Percentiles rank a stretch among this genome's conserved stretches.
phyloP scores from a whole-genome alignment of 768 basidiomycete genomes.

The Fistulinella prunicolor region DNA sequence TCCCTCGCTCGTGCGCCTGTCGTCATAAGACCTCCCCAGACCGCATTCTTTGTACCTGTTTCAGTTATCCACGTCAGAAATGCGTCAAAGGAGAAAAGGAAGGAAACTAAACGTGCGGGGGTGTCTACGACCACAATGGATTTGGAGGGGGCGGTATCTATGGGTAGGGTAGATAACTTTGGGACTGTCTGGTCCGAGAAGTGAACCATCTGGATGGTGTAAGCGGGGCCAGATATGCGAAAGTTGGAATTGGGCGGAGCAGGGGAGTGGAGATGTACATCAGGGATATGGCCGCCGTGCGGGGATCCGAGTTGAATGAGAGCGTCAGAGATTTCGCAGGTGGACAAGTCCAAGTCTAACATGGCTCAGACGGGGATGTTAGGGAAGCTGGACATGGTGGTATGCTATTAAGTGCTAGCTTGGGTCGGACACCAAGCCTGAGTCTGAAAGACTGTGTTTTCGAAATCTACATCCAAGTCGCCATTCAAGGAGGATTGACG shows the following conservation, averaged over 20 bases:
- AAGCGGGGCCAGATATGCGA: constrained; percentile 72
- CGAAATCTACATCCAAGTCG: too few species aligned
- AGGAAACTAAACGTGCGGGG: constrained; percentile 56
- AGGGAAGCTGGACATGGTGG: too few species aligned
- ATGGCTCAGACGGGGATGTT: constrained; percentile 32
- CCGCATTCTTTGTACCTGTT: constrained; percentile 71
- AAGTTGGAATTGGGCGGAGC: constrained; percentile 21
- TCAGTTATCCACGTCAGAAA: background rate
- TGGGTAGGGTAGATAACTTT: constrained; percentile 62
- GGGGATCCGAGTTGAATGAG: constrained; percentile 72
- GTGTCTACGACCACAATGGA: constrained; percentile 72
- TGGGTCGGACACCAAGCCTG: too few species aligned
- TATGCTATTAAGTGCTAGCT: too few species aligned
- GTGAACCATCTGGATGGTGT: constrained; percentile 82
- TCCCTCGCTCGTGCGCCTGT: constrained; percentile 74
- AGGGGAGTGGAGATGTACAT: constrained; percentile 54
- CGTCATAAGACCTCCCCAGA: constrained; percentile 93
- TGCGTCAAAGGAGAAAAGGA: constrained; percentile 18
- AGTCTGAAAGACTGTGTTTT: too few species aligned
- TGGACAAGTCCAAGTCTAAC: constrained; percentile 41
- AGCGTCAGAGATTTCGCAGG: constrained; percentile 88
- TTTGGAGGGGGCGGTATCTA: constrained; percentile 61
- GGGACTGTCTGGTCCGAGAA: constrained; percentile 58
- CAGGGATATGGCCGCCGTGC: constrained; percentile 76
- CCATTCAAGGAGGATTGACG: too few species aligned